phyloP scores from a whole-genome alignment of 2,329 filamentous ascomycete species.

The Colletotrichum trifolii region DNA sequence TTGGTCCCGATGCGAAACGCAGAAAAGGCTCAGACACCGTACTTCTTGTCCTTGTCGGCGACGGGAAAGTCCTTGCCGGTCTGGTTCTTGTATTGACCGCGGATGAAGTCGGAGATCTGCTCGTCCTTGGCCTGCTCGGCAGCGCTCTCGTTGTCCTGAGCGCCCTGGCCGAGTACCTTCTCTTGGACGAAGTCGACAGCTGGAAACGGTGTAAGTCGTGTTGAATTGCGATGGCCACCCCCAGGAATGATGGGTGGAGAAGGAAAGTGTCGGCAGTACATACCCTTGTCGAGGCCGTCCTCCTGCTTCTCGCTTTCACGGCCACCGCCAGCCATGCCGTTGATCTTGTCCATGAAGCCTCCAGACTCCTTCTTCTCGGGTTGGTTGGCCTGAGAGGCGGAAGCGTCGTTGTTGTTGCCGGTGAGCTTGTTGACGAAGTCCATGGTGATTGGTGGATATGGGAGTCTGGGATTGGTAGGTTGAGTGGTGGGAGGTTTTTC shows the following conservation, averaged over 20 bases:
- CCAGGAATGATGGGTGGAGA: no score
- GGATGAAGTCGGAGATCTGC: slow-evolving; percentile 78
- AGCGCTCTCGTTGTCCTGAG: slow-evolving; percentile 78
- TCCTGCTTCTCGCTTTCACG: slow-evolving; percentile 83
- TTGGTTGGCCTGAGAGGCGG: slow-evolving; percentile 43
- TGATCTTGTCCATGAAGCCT: slow-evolving; percentile 76
- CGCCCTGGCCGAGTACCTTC: slow-evolving; percentile 75
- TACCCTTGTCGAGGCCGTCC: slow-evolving; percentile 85
- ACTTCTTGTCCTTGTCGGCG: slow-evolving; percentile 62
- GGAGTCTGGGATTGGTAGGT: background rate
- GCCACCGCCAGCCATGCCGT: slow-evolving; percentile 78
- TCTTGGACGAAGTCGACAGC: slow-evolving; percentile 84
- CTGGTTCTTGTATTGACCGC: slow-evolving; percentile 74
- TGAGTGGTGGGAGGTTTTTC: background rate
- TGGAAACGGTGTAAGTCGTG: slow-evolving; percentile 46
- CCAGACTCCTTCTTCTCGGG: slow-evolving; percentile 52
- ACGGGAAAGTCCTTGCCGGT: slow-evolving; percentile 78
- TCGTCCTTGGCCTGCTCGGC: slow-evolving; percentile 87
- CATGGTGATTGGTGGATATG: slow-evolving; percentile 51
- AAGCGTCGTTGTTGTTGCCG: slow-evolving; percentile 46
- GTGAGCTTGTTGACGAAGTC: slow-evolving; percentile 66
- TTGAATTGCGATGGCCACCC: background rate
- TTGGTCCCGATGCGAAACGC: no score
- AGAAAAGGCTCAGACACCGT: slow-evolving; percentile 16
- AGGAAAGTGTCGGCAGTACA: background rate